Evolutionary conservation across 2,329 filamentous ascomycete species (phyloP).

Genomic region (Cryoendolithus antarcticus): DNA sequence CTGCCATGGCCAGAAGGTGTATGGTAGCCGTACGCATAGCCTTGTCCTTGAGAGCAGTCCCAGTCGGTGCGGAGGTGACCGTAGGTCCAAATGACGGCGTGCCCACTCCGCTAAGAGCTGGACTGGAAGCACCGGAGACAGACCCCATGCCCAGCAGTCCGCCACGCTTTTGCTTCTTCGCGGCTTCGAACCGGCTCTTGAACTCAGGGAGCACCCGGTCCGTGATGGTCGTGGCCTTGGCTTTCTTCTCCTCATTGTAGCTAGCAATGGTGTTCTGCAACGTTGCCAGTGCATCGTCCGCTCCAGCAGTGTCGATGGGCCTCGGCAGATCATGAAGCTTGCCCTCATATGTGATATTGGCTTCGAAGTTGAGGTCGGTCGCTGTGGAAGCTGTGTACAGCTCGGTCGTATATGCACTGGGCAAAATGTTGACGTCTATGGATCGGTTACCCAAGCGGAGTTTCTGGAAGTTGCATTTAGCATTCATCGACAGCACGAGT

Average conservation of each 20-base stretch:
- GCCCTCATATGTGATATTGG: slow-evolving; percentile 45
- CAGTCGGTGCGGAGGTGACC: slow-evolving; percentile 28
- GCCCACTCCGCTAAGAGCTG: slow-evolving; percentile 27
- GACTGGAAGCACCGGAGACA: slow-evolving; percentile 24
- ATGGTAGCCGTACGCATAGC: slow-evolving; percentile 34
- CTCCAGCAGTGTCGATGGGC: slow-evolving; percentile 37
- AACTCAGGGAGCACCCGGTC: slow-evolving; percentile 24
- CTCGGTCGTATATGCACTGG: slow-evolving; percentile 45
- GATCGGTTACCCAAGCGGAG: slow-evolving; percentile 47
- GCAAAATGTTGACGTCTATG: slow-evolving; percentile 40
- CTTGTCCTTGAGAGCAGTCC: slow-evolving; percentile 19
- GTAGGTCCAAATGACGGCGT: slow-evolving; percentile 16
- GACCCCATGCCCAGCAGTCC: slow-evolving; percentile 9
- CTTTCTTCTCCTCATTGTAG: slow-evolving; percentile 48
- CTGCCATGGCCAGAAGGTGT: slow-evolving; percentile 43
- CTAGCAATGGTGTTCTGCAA: slow-evolving; percentile 48
- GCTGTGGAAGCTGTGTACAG: slow-evolving; percentile 39
- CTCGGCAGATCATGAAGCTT: slow-evolving; percentile 10
- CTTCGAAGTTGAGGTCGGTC: slow-evolving; percentile 41
- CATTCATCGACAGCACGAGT: slow-evolving; percentile 1
- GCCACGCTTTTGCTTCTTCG: slow-evolving; percentile 16
- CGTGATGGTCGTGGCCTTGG: slow-evolving; percentile 31
- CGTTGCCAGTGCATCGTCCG: slow-evolving; percentile 47
- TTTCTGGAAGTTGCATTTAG: slow-evolving; percentile 25
- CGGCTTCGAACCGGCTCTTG: slow-evolving; percentile 20